These are phyloP conservation scores for Thecaphora thlaspeos DNA, from an alignment of 1,284 basidiomycete species.

Conservation along the genomic window DNA sequence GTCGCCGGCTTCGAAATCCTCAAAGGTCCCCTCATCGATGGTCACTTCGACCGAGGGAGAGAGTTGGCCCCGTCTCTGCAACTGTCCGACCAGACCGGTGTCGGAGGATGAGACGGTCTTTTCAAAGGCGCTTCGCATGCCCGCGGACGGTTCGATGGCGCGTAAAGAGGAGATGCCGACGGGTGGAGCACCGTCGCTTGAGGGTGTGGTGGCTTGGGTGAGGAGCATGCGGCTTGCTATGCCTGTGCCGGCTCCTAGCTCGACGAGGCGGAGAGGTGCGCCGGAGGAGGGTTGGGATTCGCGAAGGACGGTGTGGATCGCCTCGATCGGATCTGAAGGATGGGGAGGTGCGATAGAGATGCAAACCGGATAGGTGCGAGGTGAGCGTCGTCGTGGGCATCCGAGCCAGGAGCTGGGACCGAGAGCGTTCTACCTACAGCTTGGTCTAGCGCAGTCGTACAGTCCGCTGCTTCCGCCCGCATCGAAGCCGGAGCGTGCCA, in stretches of 20 bases:
- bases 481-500: constrained; percentile 43
- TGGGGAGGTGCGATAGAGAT: not conserved
- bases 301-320: constrained; percentile 33
- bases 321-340: constrained; percentile 25
- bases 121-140: constrained; percentile 44
- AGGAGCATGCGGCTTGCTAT: constrained; percentile 49
- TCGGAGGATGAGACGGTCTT: constrained; percentile 15
- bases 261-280: constrained; percentile 38
- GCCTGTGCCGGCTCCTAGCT: constrained; percentile 52
- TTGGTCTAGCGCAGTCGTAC: constrained; percentile 43
- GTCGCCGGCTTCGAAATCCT: constrained; percentile 30
- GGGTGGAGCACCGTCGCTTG: constrained; percentile 18
- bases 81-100: constrained; percentile 13
- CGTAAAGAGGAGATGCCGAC: constrained; percentile 23
- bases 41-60: constrained; percentile 17
- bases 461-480: constrained; percentile 27
- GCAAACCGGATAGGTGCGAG: too few species aligned
- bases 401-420: too few species aligned
- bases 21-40: constrained; percentile 43
- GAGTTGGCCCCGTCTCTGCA: constrained; percentile 29
- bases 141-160: constrained; percentile 41
- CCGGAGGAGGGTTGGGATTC: constrained; percentile 12
- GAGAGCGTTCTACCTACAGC: constrained; percentile 6
- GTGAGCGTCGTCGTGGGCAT: too few species aligned
- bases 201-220: constrained; percentile 16